Conservation (phyloP, 495 filamentous ascomycete species). For the Podospora bellae-mahoneyi region DNA sequence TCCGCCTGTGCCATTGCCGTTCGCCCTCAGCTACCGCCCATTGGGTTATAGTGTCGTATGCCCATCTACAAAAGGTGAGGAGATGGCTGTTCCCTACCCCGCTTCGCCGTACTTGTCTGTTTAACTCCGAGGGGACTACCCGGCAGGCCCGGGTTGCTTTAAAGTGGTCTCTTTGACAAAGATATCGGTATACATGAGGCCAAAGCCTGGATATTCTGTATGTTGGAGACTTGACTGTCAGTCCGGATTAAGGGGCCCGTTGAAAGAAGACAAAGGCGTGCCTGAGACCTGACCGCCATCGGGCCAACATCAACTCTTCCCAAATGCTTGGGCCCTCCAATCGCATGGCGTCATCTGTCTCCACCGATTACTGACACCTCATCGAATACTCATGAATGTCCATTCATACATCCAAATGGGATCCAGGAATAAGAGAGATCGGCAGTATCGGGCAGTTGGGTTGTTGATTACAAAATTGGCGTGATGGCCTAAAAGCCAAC, state of each 20-base stretch:
- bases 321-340: not conserved
- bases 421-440: not conserved
- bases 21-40: not conserved
- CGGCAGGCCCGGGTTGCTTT: not conserved
- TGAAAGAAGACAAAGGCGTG: not conserved
- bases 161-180: not conserved
- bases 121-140: not conserved
- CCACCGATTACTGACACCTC: not conserved
- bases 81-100: not conserved
- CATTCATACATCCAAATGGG: not conserved
- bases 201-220: not conserved
- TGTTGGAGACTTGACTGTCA: not conserved
- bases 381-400: not conserved
- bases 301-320: constrained; percentile 1
- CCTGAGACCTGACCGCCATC: not conserved
- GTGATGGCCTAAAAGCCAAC: not conserved
- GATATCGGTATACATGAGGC: not conserved
- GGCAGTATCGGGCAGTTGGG: not conserved
- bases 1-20: not conserved
- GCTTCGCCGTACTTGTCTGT: not conserved
- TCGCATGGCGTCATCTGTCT: constrained; percentile 3
- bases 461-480: not conserved
- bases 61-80: not conserved
- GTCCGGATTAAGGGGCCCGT: not conserved
- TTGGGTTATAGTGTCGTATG: not conserved